Evolutionary conservation across 2,329 filamentous ascomycete species (phyloP), one percentile per base, ranked within the genome.

Genomic region (Pseudocercospora eumusae): DNA sequence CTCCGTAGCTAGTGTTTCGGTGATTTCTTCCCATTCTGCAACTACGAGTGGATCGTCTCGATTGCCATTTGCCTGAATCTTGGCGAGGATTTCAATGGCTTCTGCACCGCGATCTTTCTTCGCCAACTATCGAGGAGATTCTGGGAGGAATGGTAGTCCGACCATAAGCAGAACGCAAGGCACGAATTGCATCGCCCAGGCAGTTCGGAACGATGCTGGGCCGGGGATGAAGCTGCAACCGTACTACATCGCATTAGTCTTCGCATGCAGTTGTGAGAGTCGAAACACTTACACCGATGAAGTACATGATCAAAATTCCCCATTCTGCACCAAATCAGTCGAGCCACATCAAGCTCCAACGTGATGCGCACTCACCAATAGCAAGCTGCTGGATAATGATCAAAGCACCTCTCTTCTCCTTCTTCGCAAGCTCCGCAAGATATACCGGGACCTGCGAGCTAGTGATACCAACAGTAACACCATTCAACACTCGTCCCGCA

Each of bases 21-120:
- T 75, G 57, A 81, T 81, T 63, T 82, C 80, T 63, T 81, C 76
- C 73, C 77, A 81, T 61, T 82, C 80, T 3, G 80, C 80, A 50
- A 81, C 70, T 9, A 82, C 79, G 33, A 80, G 73, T 4, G 79
- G 78, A 65, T 81, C 77, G n/a, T 78, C 71, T n/a, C 71, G 64
- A 55, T 81, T 71, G 6, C 80, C 80, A 3, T 71, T 65, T 4
- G 78, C 79, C 63, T 82, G 80, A 21, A 82, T 79, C 11, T 74
- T 74, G 11, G 80, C 79, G 9, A 82, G 73, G 2, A 77, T 71
- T 6, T 74, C 68, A 56, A 81, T 75, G 10, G 79, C 79, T 70
- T 82, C 78, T 28, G 81, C 79, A 2, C 68, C 72, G 3, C 79
- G 75, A 57, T 79, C 79, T 18, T 78, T 75, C 68, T 79, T 81